These are phyloP conservation scores for Citrus reticulata DNA, from an alignment of 345 rosid species.

Conservation along the genomic window DNA sequence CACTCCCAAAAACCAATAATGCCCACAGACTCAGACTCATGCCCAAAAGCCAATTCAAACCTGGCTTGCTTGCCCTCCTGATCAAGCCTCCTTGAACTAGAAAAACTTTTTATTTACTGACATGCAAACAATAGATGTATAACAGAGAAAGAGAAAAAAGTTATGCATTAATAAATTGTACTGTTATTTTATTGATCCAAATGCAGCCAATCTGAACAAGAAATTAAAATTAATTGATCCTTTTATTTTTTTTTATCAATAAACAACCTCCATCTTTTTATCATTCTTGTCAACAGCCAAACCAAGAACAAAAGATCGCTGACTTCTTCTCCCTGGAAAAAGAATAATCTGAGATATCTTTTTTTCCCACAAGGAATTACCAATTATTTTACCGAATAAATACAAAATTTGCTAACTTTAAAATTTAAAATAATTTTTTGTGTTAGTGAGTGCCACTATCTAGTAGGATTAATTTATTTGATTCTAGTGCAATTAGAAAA, in stretches of 20 bases:
- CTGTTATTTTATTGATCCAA: background rate
- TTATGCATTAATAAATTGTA: background rate
- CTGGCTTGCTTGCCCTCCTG: background rate
- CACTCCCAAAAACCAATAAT: background rate
- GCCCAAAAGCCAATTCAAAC: background rate
- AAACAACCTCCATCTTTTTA: conserved; percentile 15
- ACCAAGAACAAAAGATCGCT: conserved; percentile 26
- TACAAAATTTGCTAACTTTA: conserved; percentile 37
- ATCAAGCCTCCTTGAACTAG: background rate
- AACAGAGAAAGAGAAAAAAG: background rate
- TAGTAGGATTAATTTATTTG: conserved; percentile 8
- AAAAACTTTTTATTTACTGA: background rate
- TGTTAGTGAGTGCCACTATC: conserved; percentile 62
- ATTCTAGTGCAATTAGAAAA: conserved; percentile 1
- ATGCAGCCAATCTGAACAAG: background rate
- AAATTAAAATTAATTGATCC: background rate
- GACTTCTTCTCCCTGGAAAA: conserved; percentile 23
- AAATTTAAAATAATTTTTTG: conserved; percentile 20
- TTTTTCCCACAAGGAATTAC: conserved; percentile 1
- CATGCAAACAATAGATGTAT: background rate
- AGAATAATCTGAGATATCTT: conserved; percentile 9
- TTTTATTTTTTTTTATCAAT: background rate
- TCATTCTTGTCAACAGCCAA: conserved; percentile 19
- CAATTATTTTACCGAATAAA: conserved; percentile 29
- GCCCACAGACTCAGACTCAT: background rate